Conservation (phyloP, 2,329 filamentous ascomycete genomes). For the Colletotrichum neosansevieriae region DNA sequence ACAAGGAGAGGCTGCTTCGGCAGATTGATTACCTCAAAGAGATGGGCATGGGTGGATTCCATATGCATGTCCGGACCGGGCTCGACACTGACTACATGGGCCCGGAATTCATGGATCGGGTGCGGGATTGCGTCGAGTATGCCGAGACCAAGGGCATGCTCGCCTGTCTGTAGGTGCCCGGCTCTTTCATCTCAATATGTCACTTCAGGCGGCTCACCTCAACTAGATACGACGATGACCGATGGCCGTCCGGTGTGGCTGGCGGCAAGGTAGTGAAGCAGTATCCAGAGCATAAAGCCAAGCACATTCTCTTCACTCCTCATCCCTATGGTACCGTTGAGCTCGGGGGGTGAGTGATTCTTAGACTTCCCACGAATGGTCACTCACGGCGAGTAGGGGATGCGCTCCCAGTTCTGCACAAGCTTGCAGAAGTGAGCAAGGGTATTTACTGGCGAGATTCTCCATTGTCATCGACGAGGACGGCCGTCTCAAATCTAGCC, state of each 20-base stretch:
- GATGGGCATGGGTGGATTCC: constrained; percentile 50
- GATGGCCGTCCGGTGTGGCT: constrained; percentile 48
- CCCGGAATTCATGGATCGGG: constrained; percentile 48
- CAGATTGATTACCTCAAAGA: constrained; percentile 48
- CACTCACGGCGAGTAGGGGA: not conserved
- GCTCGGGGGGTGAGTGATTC: constrained; percentile 30
- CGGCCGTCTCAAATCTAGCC: constrained; percentile 44
- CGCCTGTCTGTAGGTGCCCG: constrained; percentile 45
- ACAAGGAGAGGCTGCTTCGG: constrained; percentile 45
- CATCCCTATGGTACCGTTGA: constrained; percentile 38
- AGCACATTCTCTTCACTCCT: constrained; percentile 47
- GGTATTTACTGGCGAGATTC: constrained; percentile 45
- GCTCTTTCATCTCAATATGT: not conserved
- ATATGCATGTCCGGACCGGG: constrained; percentile 48
- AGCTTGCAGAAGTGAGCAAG: constrained; percentile 43
- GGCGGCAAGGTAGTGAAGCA: constrained; percentile 46
- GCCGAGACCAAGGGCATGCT: constrained; percentile 48
- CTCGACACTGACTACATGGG: constrained; percentile 50
- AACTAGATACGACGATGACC: constrained; percentile 46
- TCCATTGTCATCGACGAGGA: constrained; percentile 43
- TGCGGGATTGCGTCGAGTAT: constrained; percentile 48
- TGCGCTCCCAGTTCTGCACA: constrained; percentile 34
- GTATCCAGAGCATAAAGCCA: constrained; percentile 44
- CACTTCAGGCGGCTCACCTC: not conserved
- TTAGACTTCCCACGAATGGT: not conserved